phyloP scores from a whole-genome alignment of 768 basidiomycete genomes.

The Lactarius sp. region DNA sequence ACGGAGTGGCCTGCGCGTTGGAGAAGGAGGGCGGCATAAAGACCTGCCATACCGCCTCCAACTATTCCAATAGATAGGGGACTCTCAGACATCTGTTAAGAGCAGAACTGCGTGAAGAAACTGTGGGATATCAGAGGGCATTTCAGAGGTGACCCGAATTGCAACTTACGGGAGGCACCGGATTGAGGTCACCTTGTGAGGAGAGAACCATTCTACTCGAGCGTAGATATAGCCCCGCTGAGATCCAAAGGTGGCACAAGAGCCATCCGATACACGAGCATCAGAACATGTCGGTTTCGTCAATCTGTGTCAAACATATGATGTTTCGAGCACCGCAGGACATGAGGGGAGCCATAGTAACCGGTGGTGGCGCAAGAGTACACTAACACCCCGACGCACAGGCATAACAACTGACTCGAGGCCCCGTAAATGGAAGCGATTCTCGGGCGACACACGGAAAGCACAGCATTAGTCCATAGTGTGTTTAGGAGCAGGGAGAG shows the following conservation, averaged over 20 bases:
- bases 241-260: neutral
- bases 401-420: neutral
- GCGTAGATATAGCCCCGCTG: slow-evolving; percentile 7
- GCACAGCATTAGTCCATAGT: slow-evolving; percentile 6
- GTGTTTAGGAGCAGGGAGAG: neutral
- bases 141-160: neutral
- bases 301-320: neutral
- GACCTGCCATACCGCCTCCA: slow-evolving; percentile 23
- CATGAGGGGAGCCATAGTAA: neutral
- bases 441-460: slow-evolving; percentile 6
- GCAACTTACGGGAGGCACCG: neutral
- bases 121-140: neutral
- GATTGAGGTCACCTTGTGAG: neutral
- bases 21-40: slow-evolving; percentile 22
- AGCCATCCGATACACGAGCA: neutral
- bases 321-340: neutral
- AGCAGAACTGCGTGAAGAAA: neutral
- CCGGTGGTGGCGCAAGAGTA: neutral
- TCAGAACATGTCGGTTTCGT: neutral
- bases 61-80: slow-evolving; percentile 18
- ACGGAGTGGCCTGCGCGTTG: slow-evolving; percentile 17
- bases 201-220: neutral
- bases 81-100: neutral
- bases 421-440: neutral
- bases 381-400: slow-evolving; percentile 1